phyloP scores from a whole-genome alignment of 306 rosid genomes.

The Pachyrhizus erosus region DNA sequence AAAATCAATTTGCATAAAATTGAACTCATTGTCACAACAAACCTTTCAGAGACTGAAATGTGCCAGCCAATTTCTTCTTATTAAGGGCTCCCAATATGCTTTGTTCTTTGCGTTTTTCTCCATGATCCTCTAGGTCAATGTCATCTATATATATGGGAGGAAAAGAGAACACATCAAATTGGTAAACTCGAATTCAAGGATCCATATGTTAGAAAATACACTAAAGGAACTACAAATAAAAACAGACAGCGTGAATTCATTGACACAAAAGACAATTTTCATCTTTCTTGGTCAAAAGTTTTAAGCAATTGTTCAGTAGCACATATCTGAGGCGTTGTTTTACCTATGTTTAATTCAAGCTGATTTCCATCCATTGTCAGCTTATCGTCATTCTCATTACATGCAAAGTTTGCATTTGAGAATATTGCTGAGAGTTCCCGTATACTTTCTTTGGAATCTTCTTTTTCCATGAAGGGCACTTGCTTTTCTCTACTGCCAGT shows the following conservation, averaged over 20 bases:
- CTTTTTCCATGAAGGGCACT: conserved; percentile 57
- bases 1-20: conserved; percentile 4
- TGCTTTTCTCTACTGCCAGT: conserved; percentile 73
- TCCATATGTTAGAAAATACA: not conserved
- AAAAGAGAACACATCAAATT: conserved; percentile 20
- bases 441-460: conserved; percentile 62
- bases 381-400: conserved; percentile 50
- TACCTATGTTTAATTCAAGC: conserved; percentile 69
- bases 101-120: conserved; percentile 73
- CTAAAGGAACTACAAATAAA: not conserved
- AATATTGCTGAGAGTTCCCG: conserved; percentile 66
- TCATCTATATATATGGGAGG: conserved; percentile 63
- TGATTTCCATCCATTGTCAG: conserved; percentile 49
- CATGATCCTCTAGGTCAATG: conserved; percentile 65
- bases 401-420: conserved; percentile 64
- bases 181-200: conserved; percentile 25
- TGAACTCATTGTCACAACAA: conserved; percentile 32
- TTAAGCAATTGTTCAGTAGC: conserved; percentile 8
- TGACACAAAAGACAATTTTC: not conserved
- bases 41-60: conserved; percentile 81
- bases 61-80: conserved; percentile 76
- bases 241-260: not conserved
- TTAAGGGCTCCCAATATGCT: conserved; percentile 68
- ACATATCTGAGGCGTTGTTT: conserved; percentile 32
- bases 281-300: conserved; percentile 7